Base-by-base conservation (phyloP, 1,284 basidiomycete species). In the Rhodotorula sp. region DNA sequence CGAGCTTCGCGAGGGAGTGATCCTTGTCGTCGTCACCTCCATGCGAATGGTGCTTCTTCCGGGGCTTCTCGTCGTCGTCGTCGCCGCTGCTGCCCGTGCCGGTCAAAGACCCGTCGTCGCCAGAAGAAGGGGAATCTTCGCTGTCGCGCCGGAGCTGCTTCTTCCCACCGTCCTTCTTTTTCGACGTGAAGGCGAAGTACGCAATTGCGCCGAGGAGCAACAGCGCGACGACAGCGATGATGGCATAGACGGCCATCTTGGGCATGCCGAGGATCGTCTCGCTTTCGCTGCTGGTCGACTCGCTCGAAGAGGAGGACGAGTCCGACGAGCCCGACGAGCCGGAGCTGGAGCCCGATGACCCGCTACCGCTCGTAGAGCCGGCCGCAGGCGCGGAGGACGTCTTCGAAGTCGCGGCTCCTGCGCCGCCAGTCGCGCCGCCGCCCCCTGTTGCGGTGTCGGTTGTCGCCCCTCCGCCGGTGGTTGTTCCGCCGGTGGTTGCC, bases 221-320 rank as follows among this genome's bases (percentile, higher is more conserved):
- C 15, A 53, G 22, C 1, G 7, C 55, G 25, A 58, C 15, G 41
- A 62, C 3, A 22, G 36, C 54, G 17, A 51, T 13, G 19, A 34
- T 22, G 29, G 27, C 37, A 39, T 62, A 58, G 32, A 29, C 59
- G 17, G 54, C 36, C 2, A 37, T 56, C 25, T n/a, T 37, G 7
- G 60, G 48, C 34, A 67, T 27, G 36, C 66, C 66, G 32, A 67
- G 17, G 10, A 67, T 41, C 0, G 53, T 67, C n/a, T 50, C 56
- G 34, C 50, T 55, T 17, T 50, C 55, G 15, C 32, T 5, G 5
- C 25, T 21, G 15, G 36, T n/a, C 12, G 29, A 29, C 5, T 22
- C 53, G 27, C n/a, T 25, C 12, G 56, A 27, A 8, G 34, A 32
- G 12, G 50, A 54, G 15, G 34, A 19, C 32, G 65, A 50, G 21